Evolutionary conservation across 257 asterid species (phyloP).

Genomic region (Solanum acaule): DNA sequence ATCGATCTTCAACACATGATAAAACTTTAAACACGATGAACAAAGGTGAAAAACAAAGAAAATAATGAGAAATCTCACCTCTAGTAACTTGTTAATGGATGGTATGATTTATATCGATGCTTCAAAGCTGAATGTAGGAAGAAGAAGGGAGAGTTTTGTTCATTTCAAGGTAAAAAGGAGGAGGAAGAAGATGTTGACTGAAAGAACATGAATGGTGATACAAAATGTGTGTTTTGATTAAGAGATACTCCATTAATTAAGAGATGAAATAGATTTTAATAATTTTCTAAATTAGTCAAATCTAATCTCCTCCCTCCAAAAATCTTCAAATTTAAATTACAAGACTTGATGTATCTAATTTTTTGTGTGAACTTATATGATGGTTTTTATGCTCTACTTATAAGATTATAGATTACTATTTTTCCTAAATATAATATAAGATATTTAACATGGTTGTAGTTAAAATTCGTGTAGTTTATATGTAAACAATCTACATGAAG

Average conservation of each 20-base stretch:
- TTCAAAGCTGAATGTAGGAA: neutral
- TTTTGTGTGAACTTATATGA: neutral
- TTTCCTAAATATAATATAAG: neutral
- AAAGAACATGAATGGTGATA: neutral
- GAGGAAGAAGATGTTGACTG: neutral
- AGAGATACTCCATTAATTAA: too few species aligned
- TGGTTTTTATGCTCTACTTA: neutral
- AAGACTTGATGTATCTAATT: neutral
- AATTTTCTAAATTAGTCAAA: neutral
- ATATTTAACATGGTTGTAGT: neutral
- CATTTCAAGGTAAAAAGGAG: neutral
- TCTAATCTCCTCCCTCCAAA: neutral
- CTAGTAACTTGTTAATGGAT: neutral
- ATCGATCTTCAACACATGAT: neutral
- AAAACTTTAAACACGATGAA: neutral
- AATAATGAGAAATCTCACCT: neutral
- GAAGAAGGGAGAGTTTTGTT: neutral
- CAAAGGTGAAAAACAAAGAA: neutral
- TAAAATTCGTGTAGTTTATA: neutral
- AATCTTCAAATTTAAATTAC: neutral
- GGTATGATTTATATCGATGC: neutral
- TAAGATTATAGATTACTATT: neutral
- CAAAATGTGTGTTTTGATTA: neutral
- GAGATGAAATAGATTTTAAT: neutral
- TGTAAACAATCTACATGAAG: neutral